Evolutionary conservation across 306 rosid species (phyloP).

Genomic region (Acacia acuminata): DNA sequence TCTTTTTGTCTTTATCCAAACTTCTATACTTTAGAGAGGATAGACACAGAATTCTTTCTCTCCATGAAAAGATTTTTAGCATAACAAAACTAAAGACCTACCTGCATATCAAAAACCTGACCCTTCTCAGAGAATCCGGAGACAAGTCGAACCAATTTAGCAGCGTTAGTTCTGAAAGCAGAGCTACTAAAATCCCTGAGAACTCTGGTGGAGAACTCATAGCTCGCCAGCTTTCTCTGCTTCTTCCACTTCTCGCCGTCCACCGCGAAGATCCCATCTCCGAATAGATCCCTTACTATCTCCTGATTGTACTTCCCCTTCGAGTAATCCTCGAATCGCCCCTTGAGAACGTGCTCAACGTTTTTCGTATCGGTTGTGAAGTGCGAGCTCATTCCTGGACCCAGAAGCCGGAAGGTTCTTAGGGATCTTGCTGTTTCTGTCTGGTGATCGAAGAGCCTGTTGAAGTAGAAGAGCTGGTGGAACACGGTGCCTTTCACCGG

Average conservation of each 20-base stretch:
- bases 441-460: conserved; percentile 46
- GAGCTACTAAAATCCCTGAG: conserved; percentile 67
- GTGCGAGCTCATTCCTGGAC: conserved; percentile 39
- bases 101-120: conserved; percentile 67
- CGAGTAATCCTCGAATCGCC: conserved; percentile 48
- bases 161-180: conserved; percentile 55
- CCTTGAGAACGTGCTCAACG: conserved; percentile 55
- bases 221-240: conserved; percentile 72
- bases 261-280: conserved; percentile 67
- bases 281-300: conserved; percentile 47
- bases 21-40: no score
- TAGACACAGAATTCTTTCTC: not conserved
- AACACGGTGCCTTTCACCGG: conserved; percentile 68
- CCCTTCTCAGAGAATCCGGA: conserved; percentile 33
- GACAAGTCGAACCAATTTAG: conserved; percentile 51
- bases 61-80: not conserved
- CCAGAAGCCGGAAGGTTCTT: conserved; percentile 52
- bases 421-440: conserved; percentile 42
- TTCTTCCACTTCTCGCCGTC: conserved; percentile 76
- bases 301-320: conserved; percentile 55
- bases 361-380: conserved; percentile 55
- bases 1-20: no score
- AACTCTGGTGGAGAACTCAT: conserved; percentile 71
- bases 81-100: conserved; percentile 3
- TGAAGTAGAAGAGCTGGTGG: conserved; percentile 47